Base-by-base conservation (phyloP, 768 basidiomycete genomes). In the Sutorius australiensis region DNA sequence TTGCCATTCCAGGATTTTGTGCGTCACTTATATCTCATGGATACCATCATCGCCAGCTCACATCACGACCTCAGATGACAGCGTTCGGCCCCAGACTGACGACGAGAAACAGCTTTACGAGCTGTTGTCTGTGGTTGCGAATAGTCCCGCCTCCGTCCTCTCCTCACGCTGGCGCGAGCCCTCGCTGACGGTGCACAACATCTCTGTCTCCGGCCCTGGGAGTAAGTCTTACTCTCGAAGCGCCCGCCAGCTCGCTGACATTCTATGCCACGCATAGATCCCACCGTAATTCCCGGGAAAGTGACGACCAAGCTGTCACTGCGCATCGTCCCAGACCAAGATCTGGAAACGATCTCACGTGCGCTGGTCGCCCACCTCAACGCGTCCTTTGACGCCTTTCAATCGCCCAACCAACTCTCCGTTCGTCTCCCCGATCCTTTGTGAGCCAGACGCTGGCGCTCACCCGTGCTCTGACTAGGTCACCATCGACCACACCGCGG, bases 291-390 rank as follows among this genome's bases (percentile, higher is more conserved):
- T 41, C 94, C 95, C 0, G 82, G 84, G 1, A 79, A 75, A 9
- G 92, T 95, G 27, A 82, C 80, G n/a, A 83, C 94, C 1, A 85
- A 90, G 56, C 78, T 98, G 6, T 95, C 92, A 5, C 69, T 98
- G 53, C 89, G 95, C 12, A 89, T 98, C 59, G 95, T 99, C 0
- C 95, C 95, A 2, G 92, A 98, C 64, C 95, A 98, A 69, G 80
- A 86, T 50, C 72, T 95, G 5, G 81, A 87, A 7, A 77, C 74
- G 5, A 84, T 95, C 54, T 80, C 84, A 4, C 72, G 73, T 14
- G 72, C 80, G 9, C 72, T 98, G 14, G 76, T 81, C 50, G 67
- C 75, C 3, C 80, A 87, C 62, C 72, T 98, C 1, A 62, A 73
- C 28, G 61, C 64, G 0, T 77, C 81, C 1, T 98, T 95, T 66